Percentiles rank a stretch among this genome's conserved stretches.
phyloP scores from a whole-genome alignment of 805 yeast genomes.

The Wickerhamomyces chaumierensis region DNA sequence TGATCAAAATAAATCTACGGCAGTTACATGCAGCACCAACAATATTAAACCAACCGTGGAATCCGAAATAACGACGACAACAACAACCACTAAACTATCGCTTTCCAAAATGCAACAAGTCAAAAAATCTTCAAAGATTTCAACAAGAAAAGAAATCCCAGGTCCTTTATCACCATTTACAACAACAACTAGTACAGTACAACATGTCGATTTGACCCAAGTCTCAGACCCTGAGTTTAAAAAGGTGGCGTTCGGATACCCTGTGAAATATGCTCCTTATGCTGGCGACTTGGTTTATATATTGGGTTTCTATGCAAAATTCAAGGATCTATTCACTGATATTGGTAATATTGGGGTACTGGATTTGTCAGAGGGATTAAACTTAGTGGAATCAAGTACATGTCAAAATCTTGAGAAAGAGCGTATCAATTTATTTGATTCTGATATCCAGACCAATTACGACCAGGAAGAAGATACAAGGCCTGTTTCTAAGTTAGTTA shows the following conservation, averaged over 20 bases:
- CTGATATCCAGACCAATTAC: not conserved
- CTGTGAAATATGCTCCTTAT: slow-evolving; percentile 15
- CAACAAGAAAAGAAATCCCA: slow-evolving; percentile 12
- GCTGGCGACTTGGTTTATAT: slow-evolving; percentile 14
- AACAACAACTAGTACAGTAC: not conserved
- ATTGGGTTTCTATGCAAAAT: slow-evolving; percentile 13
- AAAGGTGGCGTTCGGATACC: slow-evolving; percentile 15
- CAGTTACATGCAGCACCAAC: too few species aligned
- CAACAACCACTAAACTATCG: not conserved
- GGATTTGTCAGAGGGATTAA: slow-evolving; percentile 17
- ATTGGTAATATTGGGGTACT: slow-evolving; percentile 16
- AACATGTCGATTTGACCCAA: not conserved
- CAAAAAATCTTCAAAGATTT: not conserved
- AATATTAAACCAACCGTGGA: too few species aligned
- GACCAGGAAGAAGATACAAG: slow-evolving; percentile 1
- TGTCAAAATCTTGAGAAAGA: slow-evolving; percentile 4
- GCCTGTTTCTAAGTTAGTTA: slow-evolving; percentile 9
- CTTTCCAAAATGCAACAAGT: not conserved
- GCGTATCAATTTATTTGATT: slow-evolving; percentile 8
- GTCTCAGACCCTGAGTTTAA: slow-evolving; percentile 1
- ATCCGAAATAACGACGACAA: too few species aligned
- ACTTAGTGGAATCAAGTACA: slow-evolving; percentile 1
- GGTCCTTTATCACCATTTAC: slow-evolving; percentile 12
- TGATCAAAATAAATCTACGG: too few species aligned
- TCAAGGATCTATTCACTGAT: slow-evolving; percentile 9